Conservation (phyloP, 352 stramenopile genomes). For the Salisapilia sapeloensis region DNA sequence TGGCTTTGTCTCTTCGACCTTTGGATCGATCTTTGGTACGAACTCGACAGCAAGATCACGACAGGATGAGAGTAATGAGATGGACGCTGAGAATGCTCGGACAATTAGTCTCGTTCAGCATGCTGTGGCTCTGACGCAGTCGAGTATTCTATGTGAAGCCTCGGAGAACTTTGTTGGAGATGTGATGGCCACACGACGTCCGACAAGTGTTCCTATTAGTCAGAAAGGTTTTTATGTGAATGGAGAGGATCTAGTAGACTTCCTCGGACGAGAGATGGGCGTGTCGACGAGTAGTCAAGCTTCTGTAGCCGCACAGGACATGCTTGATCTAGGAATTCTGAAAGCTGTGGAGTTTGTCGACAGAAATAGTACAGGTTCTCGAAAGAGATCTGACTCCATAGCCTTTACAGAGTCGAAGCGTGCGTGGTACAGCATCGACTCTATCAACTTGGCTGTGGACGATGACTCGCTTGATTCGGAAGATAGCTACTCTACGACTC, state of each 20-base stretch:
- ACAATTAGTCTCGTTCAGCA: constrained; percentile 37
- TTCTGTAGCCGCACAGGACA: constrained; percentile 53
- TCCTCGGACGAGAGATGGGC: constrained; percentile 42
- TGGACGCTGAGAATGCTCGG: constrained; percentile 32
- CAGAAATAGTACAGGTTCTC: constrained; percentile 1
- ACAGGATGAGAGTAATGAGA: constrained; percentile 19
- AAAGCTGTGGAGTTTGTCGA: constrained; percentile 15
- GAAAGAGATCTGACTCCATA: constrained; percentile 7
- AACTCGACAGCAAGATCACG: constrained; percentile 26
- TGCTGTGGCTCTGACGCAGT: constrained; percentile 54
- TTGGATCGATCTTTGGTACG: constrained; percentile 49
- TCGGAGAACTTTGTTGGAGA: constrained; percentile 45
- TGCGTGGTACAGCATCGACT: constrained; percentile 68
- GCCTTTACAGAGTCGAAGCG: constrained; percentile 66
- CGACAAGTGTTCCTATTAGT: constrained; percentile 11
- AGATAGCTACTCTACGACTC: constrained; percentile 10
- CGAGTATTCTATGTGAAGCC: constrained; percentile 31
- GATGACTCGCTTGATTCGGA: constrained; percentile 55
- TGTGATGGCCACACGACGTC: constrained; percentile 10
- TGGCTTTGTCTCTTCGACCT: constrained; percentile 66
- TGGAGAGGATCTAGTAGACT: constrained; percentile 54
- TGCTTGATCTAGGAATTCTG: constrained; percentile 53
- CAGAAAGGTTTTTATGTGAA: constrained; percentile 66
- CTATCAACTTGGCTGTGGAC: constrained; percentile 51
- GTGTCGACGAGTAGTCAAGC: constrained; percentile 38